Base-by-base conservation (phyloP, 352 stramenopile genomes). In the Aphanomyces cochlioides region DNA sequence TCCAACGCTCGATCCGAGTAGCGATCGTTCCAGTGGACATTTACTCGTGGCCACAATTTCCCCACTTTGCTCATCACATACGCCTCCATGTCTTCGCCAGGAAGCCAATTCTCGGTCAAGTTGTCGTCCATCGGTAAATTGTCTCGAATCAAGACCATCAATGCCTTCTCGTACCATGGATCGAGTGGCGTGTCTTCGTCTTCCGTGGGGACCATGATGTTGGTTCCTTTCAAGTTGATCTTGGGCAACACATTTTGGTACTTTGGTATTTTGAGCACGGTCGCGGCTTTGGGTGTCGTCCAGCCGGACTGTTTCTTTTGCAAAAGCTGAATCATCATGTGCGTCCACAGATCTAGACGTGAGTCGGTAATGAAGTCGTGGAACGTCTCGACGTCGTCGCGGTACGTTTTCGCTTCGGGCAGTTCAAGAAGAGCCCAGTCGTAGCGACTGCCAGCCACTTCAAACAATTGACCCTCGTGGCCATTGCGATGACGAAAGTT, bases 31-130 rank as follows among this genome's bases (percentile, higher is more conserved):
- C 41, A 69, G n/a, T 57, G 41, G 8, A 59, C 63, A 19, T 59
- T 57, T 3, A 69, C 41, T 3, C 43, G 63, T 0, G 63, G 63
- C 47, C 63, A 59, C 41, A 69, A 43, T 5, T 41, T 4, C 3
- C 63, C 15, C 50, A 19, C 15, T 43, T 70, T 70, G 64, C 50
- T 70, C 64, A 70, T 70, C 21, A 70, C 64, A 19, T 70, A 70
- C n/a, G 47, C 38, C 47, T 70, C 64, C 8, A 34, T 41, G 64
- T 70, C 64, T 36, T 70, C 64, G 7, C n/a, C 64, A n/a, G 64
- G 64, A 10, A 70, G 54, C 64, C 64, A 70, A 37, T 28, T n/a
- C 19, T 70, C 47, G 2, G 45, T 38, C 17, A 70, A 70, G 34
- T 70, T n/a, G 15, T 70, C 64, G 38, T 61, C 64, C 2, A 70